Evolutionary conservation across 2,329 filamentous ascomycete genomes (phyloP), one percentile per base, ranked within the genome.

Genomic region (Macrophomina phaseolina): DNA sequence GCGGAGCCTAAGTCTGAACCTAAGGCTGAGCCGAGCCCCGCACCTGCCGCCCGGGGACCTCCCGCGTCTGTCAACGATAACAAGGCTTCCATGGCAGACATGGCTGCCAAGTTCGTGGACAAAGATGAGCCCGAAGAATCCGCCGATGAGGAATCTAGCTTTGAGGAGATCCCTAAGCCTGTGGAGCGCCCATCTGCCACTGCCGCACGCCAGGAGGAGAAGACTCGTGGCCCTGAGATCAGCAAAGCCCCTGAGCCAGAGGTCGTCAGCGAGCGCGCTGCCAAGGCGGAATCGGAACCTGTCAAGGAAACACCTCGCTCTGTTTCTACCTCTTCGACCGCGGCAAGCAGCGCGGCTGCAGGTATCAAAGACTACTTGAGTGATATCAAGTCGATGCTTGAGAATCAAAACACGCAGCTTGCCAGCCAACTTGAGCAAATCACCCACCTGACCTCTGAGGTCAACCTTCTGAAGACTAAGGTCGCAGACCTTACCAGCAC

Each of bases 91-190:
- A 95, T 97, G 80, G 88, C 93, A 23, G 89, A 89, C 65, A 90
- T 95, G 84, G 94, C 93, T 9, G 89, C 87, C 77, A 97, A 92
- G 79, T 97, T 92, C 80, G 90, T 93, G 72, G 93, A 97, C 76
- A 84, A 90, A 32, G 87, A 89, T 6, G 85, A 88, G 11, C 86
- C 86, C n/a, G 86, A 87, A 0, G 80, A 81, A 2, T 82, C 83
- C 1, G 84, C 87, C 18, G 88, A 89, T 55, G 90, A 92, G 67
- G 85, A 86, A 34, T 94, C 92, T 0, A 92, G 90, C 80, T 97
- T 97, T 71, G 94, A 97, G 76, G 93, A 97, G 75, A 86, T 95
- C 38, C 79, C 90, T 38, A 93, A 92, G 75, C 91, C 92, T 23
- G 81, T 87, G 11, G 90, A 92, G 72, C 89, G 91, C 55, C 81